Evolutionary conservation across 371 early-diverging fungal species (phyloP), one percentile per base, ranked within the genome.

Genomic region (Nematocida displodere): DNA sequence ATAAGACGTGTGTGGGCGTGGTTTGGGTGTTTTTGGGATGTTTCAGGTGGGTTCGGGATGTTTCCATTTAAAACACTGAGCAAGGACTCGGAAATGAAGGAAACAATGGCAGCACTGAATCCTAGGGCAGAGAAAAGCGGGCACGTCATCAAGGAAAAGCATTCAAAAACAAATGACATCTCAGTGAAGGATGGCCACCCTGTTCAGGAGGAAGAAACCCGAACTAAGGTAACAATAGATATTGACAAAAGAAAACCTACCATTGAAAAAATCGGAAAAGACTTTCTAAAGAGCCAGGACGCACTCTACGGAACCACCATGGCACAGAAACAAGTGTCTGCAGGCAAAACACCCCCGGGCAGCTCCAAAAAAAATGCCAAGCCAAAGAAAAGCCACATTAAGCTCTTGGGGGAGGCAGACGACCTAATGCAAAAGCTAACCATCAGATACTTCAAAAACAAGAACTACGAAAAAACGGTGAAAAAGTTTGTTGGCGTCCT

Each of bases 361-460:
- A 26, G n/a, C n/a, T n/a, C n/a, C 22, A 40, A 47, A 44, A 22
- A 47, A 22, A 17, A n/a, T 20, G 40, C 33, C n/a, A 11, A 20
- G 26, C 20, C 54, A 7, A 11, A 11, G 44, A 55, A 47, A 47
- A 55, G 37, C 7, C n/a, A 67, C 2, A 53, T n/a, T 26, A 34
- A 44, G 24, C 54, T 29, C 31, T 13, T 46, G 17, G 37, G 62
- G 13, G 8, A 36, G 29, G 75, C 75, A 49, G 63, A 71, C 36
- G 22, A 50, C n/a, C 48, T 71, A 7, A 2, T 71, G 8, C 24
- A 59, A 13, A 39, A 42, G 33, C 33, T 71, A 22, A 63, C 75
- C 48, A 17, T 71, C 13, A 20, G 54, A 15, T 71, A 71, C 52
- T 39, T 37, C 50, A 29, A 46, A 34, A 47, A 71, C 20, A 59